Conservation (phyloP, 345 rosid genomes). For the Mangifera indica region DNA sequence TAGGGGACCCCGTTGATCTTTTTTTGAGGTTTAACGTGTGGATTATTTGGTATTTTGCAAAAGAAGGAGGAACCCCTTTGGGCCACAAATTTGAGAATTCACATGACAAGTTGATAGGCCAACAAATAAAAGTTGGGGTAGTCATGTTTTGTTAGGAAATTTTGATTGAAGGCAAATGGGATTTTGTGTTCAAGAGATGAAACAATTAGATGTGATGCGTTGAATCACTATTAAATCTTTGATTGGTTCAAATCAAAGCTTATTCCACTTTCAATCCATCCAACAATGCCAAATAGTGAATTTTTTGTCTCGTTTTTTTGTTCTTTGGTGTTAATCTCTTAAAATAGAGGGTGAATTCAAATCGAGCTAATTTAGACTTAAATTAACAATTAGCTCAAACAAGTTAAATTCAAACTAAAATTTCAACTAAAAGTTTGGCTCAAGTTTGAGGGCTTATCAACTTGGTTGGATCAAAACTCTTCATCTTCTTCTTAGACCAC, state of each 20-base stretch:
- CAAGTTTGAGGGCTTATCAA: no score
- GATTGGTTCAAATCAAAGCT: background rate
- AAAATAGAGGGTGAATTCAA: no score
- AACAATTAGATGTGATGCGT: background rate
- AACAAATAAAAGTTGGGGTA: constrained; percentile 8
- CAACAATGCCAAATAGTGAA: background rate
- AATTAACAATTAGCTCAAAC: no score
- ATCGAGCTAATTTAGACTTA: no score
- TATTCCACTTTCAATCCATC: no score
- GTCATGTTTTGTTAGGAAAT: constrained; percentile 6
- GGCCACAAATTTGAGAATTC: constrained; percentile 20
- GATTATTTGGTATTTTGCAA: constrained; percentile 12
- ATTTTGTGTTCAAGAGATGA: background rate
- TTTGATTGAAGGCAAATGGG: background rate
- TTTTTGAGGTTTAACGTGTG: constrained; percentile 18
- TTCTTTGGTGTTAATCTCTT: background rate
- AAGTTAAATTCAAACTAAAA: no score
- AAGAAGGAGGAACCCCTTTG: background rate
- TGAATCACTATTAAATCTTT: background rate
- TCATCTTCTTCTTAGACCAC: no score
- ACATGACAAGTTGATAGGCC: constrained; percentile 14
- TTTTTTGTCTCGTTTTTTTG: background rate
- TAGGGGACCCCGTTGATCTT: constrained; percentile 11
- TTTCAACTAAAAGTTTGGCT: no score
- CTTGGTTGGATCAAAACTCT: no score